Base-by-base conservation (phyloP, 371 early-diverging fungal genomes). In the Mucor circinelloides region DNA sequence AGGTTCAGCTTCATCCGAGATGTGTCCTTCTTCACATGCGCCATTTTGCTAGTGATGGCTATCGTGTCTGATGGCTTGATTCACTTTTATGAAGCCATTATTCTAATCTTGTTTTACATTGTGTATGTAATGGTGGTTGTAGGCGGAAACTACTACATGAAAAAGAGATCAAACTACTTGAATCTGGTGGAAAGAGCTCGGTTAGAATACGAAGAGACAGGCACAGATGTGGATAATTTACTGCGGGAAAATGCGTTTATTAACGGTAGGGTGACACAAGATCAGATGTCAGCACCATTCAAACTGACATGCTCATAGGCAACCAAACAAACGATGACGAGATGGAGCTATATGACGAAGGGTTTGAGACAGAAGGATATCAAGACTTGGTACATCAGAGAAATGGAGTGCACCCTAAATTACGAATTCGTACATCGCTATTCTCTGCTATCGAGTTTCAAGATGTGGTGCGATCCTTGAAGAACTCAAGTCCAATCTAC, bases 1-100 rank as follows among this genome's bases (percentile, higher is more conserved):
- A 77, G 76, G 23, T 74, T 82, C 3, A 84, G 92, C 13, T 92
- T 93, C 62, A 62, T 91, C 9, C 79, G 94, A 38, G 94, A 94
- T 73, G 80, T 90, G 5, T 74, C 76, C 1, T 93, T 94, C 59
- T 92, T 94, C 60, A 82, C 82, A 4, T 74, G 87, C 50, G 86
- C 93, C 19, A 81, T 90, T n/a, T 27, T 89, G 12, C 73, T 89
- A 28, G 74, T 83, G 0, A 72, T 89, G 50, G 73, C 71, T 15
- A 89, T 91, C 55, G 80, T 90, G 3, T 73, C 83, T 3, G 89
- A 91, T 60, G 82, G 85, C 3, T 63, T 82, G 58, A 91, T 91
- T 19, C 80, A 87, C 0, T 72, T 90, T 19, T 78, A 84, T 46
- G 92, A 92, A 61, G 79, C 86, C 13, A 69, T 89, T 17, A 46